A percentile compares a stretch with the other conserved stretches of the same genome.
phyloP scores from a whole-genome alignment of 331 rosid genomes.

The Malus hybrid region DNA sequence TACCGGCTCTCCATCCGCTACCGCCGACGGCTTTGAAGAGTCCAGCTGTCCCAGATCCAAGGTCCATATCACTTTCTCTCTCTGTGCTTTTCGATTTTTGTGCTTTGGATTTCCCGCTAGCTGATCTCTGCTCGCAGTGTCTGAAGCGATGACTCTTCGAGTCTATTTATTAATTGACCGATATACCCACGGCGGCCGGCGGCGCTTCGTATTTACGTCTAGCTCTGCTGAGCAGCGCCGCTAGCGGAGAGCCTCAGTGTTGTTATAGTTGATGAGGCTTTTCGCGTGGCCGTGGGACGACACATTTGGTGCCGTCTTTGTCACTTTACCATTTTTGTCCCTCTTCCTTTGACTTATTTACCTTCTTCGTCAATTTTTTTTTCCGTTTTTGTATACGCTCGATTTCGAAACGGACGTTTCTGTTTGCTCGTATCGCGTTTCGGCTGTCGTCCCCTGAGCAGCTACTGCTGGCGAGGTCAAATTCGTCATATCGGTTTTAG shows the following conservation, averaged over 20 bases:
- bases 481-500: slow-evolving; percentile 12
- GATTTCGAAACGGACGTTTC: slow-evolving; percentile 6
- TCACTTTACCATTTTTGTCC: slow-evolving; percentile 25
- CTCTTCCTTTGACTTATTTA: not conserved
- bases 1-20: slow-evolving; percentile 46
- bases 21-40: slow-evolving; percentile 68
- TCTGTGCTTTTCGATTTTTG: not conserved
- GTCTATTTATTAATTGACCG: slow-evolving; percentile 3
- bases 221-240: not conserved
- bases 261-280: not conserved
- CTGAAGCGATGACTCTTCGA: not conserved
- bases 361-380: not conserved
- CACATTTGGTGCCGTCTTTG: not conserved
- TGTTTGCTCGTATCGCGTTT: slow-evolving; percentile 10
- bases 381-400: not conserved
- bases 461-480: slow-evolving; percentile 13
- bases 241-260: not conserved
- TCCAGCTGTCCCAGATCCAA: slow-evolving; percentile 78
- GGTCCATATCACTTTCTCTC: slow-evolving; percentile 32
- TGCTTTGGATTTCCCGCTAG: not conserved
- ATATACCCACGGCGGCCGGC: not conserved
- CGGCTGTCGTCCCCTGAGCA: slow-evolving; percentile 26
- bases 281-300: not conserved
- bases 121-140: not conserved
- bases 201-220: not conserved